Percentiles rank a stretch among this genome's conserved stretches.
These are phyloP conservation scores for Cercospora citrullina DNA, from an alignment of 2,329 filamentous ascomycete genomes.

Conservation along the genomic window DNA sequence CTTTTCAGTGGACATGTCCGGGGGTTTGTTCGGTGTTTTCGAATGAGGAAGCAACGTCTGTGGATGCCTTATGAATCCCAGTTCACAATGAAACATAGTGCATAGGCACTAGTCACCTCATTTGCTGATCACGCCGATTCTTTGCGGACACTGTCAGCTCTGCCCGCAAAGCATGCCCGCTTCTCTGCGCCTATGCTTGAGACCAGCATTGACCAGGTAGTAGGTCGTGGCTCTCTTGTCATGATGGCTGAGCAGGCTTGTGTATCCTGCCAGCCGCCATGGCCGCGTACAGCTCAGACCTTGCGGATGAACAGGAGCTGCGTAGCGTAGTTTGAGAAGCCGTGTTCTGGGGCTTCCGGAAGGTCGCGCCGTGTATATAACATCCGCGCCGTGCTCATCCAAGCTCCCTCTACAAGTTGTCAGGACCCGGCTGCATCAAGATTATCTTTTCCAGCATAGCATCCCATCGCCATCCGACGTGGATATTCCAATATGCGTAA, in stretches of 20 bases:
- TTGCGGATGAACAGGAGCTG: not conserved
- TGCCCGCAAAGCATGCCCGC: not conserved
- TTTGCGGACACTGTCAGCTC: not conserved
- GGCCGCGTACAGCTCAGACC: conserved; percentile 10
- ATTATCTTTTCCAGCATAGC: not conserved
- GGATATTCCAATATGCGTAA: conserved; percentile 15
- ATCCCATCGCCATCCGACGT: not conserved
- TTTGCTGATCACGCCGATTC: not conserved
- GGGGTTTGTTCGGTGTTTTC: not conserved
- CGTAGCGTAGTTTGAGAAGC: not conserved
- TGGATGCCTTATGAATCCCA: conserved; percentile 3
- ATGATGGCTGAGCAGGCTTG: conserved; percentile 20
- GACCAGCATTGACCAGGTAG: conserved; percentile 6
- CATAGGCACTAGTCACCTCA: conserved; percentile 8
- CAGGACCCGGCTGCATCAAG: not conserved
- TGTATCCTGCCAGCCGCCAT: conserved; percentile 2
- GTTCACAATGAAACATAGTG: conserved; percentile 1
- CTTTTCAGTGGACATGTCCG: not conserved
- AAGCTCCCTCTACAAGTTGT: not conserved
- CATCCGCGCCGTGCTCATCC: not conserved
- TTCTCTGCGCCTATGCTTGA: not conserved
- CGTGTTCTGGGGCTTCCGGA: not conserved
- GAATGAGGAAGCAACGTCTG: not conserved
- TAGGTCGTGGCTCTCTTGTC: conserved; percentile 12
- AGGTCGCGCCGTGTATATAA: not conserved